phyloP scores from a whole-genome alignment of 805 yeast species.

The Ogataea nonfermentans region DNA sequence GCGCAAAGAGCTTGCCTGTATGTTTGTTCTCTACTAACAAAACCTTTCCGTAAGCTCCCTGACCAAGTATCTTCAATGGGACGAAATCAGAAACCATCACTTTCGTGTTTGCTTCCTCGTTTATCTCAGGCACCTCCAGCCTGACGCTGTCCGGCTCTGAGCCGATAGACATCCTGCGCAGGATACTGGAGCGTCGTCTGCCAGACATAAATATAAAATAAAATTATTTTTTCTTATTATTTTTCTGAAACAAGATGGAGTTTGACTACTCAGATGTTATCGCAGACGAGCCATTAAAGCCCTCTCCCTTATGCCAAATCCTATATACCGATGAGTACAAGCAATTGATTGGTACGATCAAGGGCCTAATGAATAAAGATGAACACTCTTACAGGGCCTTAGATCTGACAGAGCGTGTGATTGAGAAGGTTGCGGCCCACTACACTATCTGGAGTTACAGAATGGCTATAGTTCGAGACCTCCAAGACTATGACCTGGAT shows the following conservation, averaged over 20 bases:
- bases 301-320: slow-evolving; percentile 51
- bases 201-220: slow-evolving; percentile 3
- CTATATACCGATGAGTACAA: slow-evolving; percentile 72
- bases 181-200: slow-evolving; percentile 29
- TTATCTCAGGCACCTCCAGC: slow-evolving; percentile 12
- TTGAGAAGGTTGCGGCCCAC: slow-evolving; percentile 78
- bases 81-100: slow-evolving; percentile 53
- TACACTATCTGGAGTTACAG: slow-evolving; percentile 87
- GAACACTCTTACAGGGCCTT: slow-evolving; percentile 75
- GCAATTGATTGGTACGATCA: slow-evolving; percentile 54
- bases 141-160: slow-evolving; percentile 7
- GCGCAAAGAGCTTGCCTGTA: slow-evolving; percentile 70
- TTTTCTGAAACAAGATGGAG: slow-evolving; percentile 8
- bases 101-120: slow-evolving; percentile 10
- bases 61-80: slow-evolving; percentile 71
- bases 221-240: neutral
- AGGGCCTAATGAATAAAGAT: slow-evolving; percentile 54
- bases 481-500: slow-evolving; percentile 36
- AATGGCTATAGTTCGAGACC: slow-evolving; percentile 44
- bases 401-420: slow-evolving; percentile 59
- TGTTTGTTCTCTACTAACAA: slow-evolving; percentile 60
- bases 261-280: slow-evolving; percentile 18
- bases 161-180: slow-evolving; percentile 31
- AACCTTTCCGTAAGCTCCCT: slow-evolving; percentile 88
- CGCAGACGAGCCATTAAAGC: slow-evolving; percentile 10